A percentile compares a stretch with the other conserved stretches of the same genome.
These are phyloP conservation scores for Kuraishia borneana DNA, from an alignment of 805 yeast genomes.

Conservation along the genomic window DNA sequence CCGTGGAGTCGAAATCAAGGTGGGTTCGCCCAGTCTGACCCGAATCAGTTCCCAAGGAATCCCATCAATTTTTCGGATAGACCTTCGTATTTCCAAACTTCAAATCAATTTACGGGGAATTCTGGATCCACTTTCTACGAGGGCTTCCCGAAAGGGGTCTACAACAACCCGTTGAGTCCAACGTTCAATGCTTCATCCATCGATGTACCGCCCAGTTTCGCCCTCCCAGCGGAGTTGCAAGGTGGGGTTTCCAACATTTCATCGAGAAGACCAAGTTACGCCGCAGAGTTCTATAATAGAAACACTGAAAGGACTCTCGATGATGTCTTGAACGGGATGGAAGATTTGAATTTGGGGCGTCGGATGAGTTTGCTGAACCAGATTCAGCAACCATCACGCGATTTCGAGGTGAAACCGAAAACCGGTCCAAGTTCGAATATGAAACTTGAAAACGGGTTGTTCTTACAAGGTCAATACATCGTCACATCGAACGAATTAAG, in stretches of 20 bases:
- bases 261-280: slow-evolving; percentile 64
- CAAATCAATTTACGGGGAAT: no score
- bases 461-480: slow-evolving; percentile 43
- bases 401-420: no score
- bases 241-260: slow-evolving; percentile 54
- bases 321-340: neutral
- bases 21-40: no score
- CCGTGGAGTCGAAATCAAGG: no score
- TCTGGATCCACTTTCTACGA: no score
- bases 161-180: neutral
- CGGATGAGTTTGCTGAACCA: neutral
- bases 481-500: slow-evolving; percentile 50
- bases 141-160: neutral
- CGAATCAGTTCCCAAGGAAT: no score
- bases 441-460: slow-evolving; percentile 51
- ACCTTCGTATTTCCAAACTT: no score
- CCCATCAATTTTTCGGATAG: no score
- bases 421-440: slow-evolving; percentile 6
- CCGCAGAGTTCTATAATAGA: slow-evolving; percentile 50
- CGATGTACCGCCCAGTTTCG: slow-evolving; percentile 17
- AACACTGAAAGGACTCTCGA: slow-evolving; percentile 2
- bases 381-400: neutral
- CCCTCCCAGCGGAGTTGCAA: slow-evolving; percentile 47
- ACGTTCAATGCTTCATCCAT: neutral
- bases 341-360: neutral